Evolutionary conservation across 495 filamentous ascomycete genomes (phyloP), one percentile per base, ranked within the genome.

Genomic region (Trichoderma erinaceum): DNA sequence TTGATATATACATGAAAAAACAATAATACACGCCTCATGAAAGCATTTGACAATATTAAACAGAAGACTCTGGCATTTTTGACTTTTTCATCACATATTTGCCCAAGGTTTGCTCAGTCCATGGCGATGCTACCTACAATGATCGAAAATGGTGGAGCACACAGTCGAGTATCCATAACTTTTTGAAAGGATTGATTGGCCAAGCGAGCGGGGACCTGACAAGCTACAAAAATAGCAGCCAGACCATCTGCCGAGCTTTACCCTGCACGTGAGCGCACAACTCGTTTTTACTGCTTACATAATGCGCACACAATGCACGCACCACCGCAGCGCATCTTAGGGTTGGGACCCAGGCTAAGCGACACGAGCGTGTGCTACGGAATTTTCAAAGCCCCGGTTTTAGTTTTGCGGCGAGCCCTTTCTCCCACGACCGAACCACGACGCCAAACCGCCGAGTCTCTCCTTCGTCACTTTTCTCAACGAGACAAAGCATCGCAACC

Each of bases 401-500:
- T 61, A 27, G 25, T 29, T 61, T 61, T 61, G 56, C 64, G 41
- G 65, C 65, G 41, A 46, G 41, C 65, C 65, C 65, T 48, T 66
- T 46, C 41, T 46, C 41, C 65, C 56, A 61, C 56, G 56, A 61
- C 25, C 65, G 21, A 52, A 38, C 65, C n/a, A 46, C 65, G 41
- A 66, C 44, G 27, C 41, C 65, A 43, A 52, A 48, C 65, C 65
- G 44, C 65, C 21, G 41, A 66, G 56, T 44, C 66, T 63, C 66
- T 41, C 50, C 50, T 63, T 38, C 27, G 35, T 18, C 48, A 68
- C 58, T 27, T 23, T 35, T 56, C 35, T 16, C 48, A 32, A 11
- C 18, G 52, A 68, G 66, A 68, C 52, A 43, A 29, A 41, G 25
- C 35, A 38, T 63, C 64, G 63, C 68, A 69, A 70, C 41, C 69